Evolutionary conservation across 495 filamentous ascomycete genomes (phyloP).

Genomic region (Aspergillus coremiiformis): DNA sequence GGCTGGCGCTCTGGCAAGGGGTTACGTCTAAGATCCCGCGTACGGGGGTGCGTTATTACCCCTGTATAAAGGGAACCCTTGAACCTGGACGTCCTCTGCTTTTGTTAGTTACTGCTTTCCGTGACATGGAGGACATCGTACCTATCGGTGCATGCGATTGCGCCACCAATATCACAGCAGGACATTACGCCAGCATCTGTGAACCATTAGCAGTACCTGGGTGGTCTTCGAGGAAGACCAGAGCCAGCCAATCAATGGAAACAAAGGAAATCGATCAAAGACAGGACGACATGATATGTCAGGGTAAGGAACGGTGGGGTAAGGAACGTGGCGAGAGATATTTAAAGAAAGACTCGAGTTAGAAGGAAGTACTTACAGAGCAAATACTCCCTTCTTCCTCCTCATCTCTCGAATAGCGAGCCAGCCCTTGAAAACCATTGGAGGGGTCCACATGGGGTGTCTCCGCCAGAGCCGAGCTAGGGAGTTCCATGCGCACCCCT

Average conservation of each 20-base stretch:
- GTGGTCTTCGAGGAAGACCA: constrained; percentile 10
- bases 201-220: constrained; percentile 14
- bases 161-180: constrained; percentile 13
- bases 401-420: constrained; percentile 1
- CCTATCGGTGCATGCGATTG: not conserved
- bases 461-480: constrained; percentile 7
- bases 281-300: not conserved
- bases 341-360: constrained; percentile 3
- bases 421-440: constrained; percentile 11
- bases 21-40: constrained; percentile 10
- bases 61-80: constrained; percentile 10
- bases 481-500: constrained; percentile 12
- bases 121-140: not conserved
- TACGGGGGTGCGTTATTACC: constrained; percentile 16
- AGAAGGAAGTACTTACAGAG: constrained; percentile 6
- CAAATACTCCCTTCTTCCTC: constrained; percentile 3
- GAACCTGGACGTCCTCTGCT: not conserved
- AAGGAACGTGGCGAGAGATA: not conserved
- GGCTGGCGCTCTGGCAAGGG: constrained; percentile 10
- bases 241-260: constrained; percentile 6
- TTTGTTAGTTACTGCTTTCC: not conserved
- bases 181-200: constrained; percentile 12
- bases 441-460: constrained; percentile 5
- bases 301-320: constrained; percentile 2
- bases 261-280: not conserved